These are phyloP conservation scores for Pichia sp. DNA, from an alignment of 1,139 yeast genomes.

Conservation along the genomic window DNA sequence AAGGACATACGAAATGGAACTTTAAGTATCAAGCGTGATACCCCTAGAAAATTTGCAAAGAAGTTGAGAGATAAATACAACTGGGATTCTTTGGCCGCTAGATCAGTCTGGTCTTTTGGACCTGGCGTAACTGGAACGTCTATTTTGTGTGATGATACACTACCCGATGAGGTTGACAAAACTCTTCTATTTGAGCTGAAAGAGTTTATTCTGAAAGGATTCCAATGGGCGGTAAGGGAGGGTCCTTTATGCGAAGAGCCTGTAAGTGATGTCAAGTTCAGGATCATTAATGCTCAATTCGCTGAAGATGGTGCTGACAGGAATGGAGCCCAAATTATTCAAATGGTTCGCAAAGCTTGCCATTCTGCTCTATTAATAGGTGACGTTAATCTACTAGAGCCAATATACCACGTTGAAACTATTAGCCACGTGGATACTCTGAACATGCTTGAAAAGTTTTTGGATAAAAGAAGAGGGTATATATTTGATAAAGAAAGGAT, in stretches of 20 bases:
- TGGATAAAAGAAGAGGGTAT: conserved; percentile 53
- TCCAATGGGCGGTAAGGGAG: conserved; percentile 75
- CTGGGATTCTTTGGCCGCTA: conserved; percentile 82
- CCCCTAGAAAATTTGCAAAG: conserved; percentile 42
- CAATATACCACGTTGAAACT: conserved; percentile 62
- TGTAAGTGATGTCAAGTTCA: conserved; percentile 65
- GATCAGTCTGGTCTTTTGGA: conserved; percentile 81
- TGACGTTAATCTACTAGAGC: conserved; percentile 77
- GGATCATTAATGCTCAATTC: conserved; percentile 57
- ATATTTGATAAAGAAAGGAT: conserved; percentile 51
- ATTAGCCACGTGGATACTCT: conserved; percentile 41
- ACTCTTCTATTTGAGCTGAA: conserved; percentile 43
- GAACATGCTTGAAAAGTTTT: conserved; percentile 40
- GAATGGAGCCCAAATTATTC: conserved; percentile 73
- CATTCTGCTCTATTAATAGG: conserved; percentile 78
- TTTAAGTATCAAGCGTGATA: conserved; percentile 20
- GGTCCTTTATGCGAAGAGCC: conserved; percentile 93
- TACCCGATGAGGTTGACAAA: conserved; percentile 67
- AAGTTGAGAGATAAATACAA: conserved; percentile 53
- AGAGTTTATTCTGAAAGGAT: conserved; percentile 65
- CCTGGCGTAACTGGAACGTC: conserved; percentile 55
- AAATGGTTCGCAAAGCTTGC: conserved; percentile 80
- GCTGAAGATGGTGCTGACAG: conserved; percentile 46
- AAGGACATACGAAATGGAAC: conserved; percentile 54
- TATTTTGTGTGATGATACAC: conserved; percentile 69